phyloP scores from a whole-genome alignment of 768 basidiomycete species.

The Podaxis mareebaensis region DNA sequence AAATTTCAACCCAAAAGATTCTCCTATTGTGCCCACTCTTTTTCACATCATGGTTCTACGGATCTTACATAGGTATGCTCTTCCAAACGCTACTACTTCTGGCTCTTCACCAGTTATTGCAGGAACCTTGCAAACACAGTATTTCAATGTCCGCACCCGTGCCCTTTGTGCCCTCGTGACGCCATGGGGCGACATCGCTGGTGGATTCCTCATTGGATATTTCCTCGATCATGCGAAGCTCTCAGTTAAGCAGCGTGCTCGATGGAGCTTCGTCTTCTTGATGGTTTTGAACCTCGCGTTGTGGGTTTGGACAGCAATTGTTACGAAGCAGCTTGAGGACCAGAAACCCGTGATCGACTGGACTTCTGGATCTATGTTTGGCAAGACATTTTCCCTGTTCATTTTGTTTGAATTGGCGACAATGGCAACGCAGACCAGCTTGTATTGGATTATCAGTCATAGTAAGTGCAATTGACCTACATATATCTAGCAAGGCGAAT shows the following conservation, averaged over 20 bases:
- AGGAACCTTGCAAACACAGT: slow-evolving; percentile 34
- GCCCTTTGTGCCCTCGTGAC: slow-evolving; percentile 31
- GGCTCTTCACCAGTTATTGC: background rate
- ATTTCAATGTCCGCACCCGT: slow-evolving; percentile 32
- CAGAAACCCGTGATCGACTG: slow-evolving; percentile 32
- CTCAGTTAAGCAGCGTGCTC: slow-evolving; percentile 31
- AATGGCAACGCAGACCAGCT: slow-evolving; percentile 33
- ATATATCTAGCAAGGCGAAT: background rate
- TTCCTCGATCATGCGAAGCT: slow-evolving; percentile 31
- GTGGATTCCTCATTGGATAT: slow-evolving; percentile 31
- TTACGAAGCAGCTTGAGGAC: slow-evolving; percentile 32
- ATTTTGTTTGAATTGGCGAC: slow-evolving; percentile 33
- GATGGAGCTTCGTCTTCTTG: slow-evolving; percentile 29
- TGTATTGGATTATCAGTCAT: slow-evolving; percentile 34
- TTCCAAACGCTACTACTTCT: background rate
- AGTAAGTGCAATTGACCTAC: slow-evolving; percentile 20
- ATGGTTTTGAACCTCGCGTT: slow-evolving; percentile 32
- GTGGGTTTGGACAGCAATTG: slow-evolving; percentile 33
- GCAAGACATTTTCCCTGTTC: slow-evolving; percentile 30
- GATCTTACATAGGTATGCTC: slow-evolving; percentile 28
- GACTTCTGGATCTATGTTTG: slow-evolving; percentile 30
- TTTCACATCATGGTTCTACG: slow-evolving; percentile 36
- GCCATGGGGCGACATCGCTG: slow-evolving; percentile 30
- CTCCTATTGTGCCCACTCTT: slow-evolving; percentile 33
- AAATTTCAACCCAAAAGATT: slow-evolving; percentile 20